Conservation (phyloP, 345 rosid genomes). For the Gossypium herbaceum region DNA sequence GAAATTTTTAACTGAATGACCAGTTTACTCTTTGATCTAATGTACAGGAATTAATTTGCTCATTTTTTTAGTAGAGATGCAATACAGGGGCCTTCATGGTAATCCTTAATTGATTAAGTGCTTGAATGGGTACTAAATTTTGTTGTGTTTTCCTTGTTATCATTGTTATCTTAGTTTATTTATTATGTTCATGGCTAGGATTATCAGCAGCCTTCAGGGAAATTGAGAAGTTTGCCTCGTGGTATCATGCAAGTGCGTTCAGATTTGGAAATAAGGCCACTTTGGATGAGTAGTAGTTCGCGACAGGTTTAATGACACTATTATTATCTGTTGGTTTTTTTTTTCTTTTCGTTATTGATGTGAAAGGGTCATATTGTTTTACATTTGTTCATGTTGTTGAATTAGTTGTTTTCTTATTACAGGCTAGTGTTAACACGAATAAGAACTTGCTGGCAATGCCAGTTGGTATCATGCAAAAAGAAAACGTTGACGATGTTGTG, state of each 20-base stretch:
- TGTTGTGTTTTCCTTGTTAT: constrained; percentile 1
- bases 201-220: constrained; percentile 35
- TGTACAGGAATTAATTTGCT: too few relatives aligned
- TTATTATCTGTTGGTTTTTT: background rate
- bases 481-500: constrained; percentile 60
- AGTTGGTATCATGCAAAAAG: constrained; percentile 84
- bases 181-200: constrained; percentile 40
- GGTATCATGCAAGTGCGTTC: constrained; percentile 67
- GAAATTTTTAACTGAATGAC: too few relatives aligned
- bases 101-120: background rate
- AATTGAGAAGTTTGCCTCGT: constrained; percentile 54
- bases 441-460: constrained; percentile 79
- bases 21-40: too few relatives aligned
- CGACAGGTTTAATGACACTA: constrained; percentile 18
- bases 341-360: constrained; percentile 1
- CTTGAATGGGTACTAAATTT: background rate
- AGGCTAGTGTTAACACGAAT: constrained; percentile 40
- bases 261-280: constrained; percentile 87
- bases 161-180: background rate
- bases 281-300: constrained; percentile 63
- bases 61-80: too few relatives aligned
- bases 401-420: constrained; percentile 17
- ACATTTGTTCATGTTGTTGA: constrained; percentile 4
- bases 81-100: too few relatives aligned
- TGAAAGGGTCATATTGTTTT: background rate